Evolutionary conservation across 306 rosid genomes (phyloP), one percentile per base, ranked within the genome.

Genomic region (Cucurbita argyrosperma): DNA sequence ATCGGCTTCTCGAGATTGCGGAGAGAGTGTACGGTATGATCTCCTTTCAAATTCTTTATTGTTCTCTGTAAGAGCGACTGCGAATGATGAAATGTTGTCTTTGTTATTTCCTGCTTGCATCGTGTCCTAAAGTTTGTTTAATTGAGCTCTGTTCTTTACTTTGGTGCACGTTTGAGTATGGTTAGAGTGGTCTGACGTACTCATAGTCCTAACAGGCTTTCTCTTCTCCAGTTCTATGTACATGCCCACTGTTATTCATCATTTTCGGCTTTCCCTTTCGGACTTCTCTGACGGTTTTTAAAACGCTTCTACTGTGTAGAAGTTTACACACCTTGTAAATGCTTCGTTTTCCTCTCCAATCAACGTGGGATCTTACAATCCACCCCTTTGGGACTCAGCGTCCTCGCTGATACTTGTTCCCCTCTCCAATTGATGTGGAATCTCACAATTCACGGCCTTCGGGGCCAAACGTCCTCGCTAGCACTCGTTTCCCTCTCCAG

Each of bases 1-100:
- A 94, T 89, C 97, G 96, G 80, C 99, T 94, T 78, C 94, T 94
- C 5, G 97, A 94, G 88, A 94, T 94, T 86, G 88, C 97, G 13
- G 99, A 94, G 74, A 85, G 99, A 76, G 99, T 94, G 43, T 94
- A 94, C 79, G 97, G 99, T 93, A 73, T 62, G 75, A 45, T 73
- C 26, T 51, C 61, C 57, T 45, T 21, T 38, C 21, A 13, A 55
- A 51, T 70, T 62, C 23, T 13, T 59, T 71, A 46, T 6, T 43
- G 43, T 10, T 39, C 30, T 26, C 35, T 35, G 21, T 39, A 13
- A 30, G 35, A 30, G 35, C 35, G 35, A 30, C 14, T 74, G 60
- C 0, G 35, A 15, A 53, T 45, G 72, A 46, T 52, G 73, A 68
- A 46, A 37, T 61, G 57, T 49, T 45, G 16, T 15, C 53, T 47